Conservation (phyloP, 345 rosid species). For the Linum usitatissimum region DNA sequence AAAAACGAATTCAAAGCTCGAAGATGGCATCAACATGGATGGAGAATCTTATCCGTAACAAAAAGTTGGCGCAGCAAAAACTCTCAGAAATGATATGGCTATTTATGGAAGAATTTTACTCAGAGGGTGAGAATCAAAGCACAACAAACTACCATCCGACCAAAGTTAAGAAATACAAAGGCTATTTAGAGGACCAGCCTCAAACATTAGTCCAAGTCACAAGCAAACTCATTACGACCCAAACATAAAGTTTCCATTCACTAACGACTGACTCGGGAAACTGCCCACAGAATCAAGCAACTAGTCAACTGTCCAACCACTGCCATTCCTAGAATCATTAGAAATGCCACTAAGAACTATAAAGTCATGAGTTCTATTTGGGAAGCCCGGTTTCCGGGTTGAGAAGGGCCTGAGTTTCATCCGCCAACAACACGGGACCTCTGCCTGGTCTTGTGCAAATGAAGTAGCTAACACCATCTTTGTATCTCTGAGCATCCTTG, state of each 20-base stretch:
- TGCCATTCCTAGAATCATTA: neutral
- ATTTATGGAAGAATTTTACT: no score
- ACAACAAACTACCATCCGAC: no score
- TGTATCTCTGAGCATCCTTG: slow-evolving; percentile 42
- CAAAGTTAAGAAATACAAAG: no score
- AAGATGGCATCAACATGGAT: no score
- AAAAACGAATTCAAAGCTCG: no score
- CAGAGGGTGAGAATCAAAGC: no score
- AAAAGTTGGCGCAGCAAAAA: no score
- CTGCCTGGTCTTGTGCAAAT: slow-evolving; percentile 84
- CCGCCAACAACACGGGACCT: slow-evolving; percentile 62
- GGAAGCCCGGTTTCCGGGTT: slow-evolving; percentile 60
- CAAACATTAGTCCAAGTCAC: neutral
- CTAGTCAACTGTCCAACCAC: neutral
- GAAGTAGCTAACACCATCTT: slow-evolving; percentile 71
- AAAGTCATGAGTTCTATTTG: slow-evolving; percentile 22
- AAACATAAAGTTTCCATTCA: neutral
- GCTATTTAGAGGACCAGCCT: neutral
- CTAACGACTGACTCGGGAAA: neutral
- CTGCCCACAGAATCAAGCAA: neutral
- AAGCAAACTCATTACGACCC: neutral
- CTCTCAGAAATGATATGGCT: no score
- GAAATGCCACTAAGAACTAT: neutral
- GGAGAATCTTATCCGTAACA: no score
- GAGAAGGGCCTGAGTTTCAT: slow-evolving; percentile 57